Evolutionary conservation across 2,329 filamentous ascomycete genomes (phyloP).

Genomic region (Penicillium sp.): DNA sequence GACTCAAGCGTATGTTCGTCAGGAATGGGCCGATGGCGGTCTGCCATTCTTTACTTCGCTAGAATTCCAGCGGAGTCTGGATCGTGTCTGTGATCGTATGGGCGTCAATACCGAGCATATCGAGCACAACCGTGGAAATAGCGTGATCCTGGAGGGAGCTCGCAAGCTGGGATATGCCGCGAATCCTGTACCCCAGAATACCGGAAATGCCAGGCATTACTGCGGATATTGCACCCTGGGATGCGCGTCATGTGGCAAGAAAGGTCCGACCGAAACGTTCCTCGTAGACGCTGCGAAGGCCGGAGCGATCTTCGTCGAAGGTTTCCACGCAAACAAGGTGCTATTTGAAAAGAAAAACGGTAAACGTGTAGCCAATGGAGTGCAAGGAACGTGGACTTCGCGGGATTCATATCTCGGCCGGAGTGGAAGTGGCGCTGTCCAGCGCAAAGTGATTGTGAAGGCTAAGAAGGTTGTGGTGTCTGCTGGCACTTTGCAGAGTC

Average conservation of each 20-base stretch:
- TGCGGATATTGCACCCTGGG: slow-evolving; percentile 66
- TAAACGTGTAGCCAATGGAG: slow-evolving; percentile 62
- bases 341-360: slow-evolving; percentile 56
- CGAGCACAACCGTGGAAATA: slow-evolving; percentile 71
- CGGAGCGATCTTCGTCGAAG: slow-evolving; percentile 80
- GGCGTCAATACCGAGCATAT: slow-evolving; percentile 67
- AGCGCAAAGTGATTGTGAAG: slow-evolving; percentile 66
- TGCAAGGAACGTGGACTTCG: slow-evolving; percentile 73
- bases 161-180: slow-evolving; percentile 70
- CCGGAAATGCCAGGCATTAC: slow-evolving; percentile 68
- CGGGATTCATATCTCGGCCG: slow-evolving; percentile 63
- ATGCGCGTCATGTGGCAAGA: slow-evolving; percentile 67
- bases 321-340: slow-evolving; percentile 69
- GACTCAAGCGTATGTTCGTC: slow-evolving; percentile 71
- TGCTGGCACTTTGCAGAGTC: slow-evolving; percentile 72
- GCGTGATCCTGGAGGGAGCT: slow-evolving; percentile 70
- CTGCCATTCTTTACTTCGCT: slow-evolving; percentile 71
- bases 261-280: slow-evolving; percentile 73
- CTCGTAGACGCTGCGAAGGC: slow-evolving; percentile 74
- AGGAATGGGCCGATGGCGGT: slow-evolving; percentile 72
- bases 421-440: slow-evolving; percentile 50
- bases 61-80: slow-evolving; percentile 74
- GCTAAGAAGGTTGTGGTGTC: slow-evolving; percentile 81
- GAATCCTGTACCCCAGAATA: slow-evolving; percentile 74
- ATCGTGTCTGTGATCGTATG: slow-evolving; percentile 76